Conservation (phyloP, 768 basidiomycete species). For the Leccinum rimulosum region DNA sequence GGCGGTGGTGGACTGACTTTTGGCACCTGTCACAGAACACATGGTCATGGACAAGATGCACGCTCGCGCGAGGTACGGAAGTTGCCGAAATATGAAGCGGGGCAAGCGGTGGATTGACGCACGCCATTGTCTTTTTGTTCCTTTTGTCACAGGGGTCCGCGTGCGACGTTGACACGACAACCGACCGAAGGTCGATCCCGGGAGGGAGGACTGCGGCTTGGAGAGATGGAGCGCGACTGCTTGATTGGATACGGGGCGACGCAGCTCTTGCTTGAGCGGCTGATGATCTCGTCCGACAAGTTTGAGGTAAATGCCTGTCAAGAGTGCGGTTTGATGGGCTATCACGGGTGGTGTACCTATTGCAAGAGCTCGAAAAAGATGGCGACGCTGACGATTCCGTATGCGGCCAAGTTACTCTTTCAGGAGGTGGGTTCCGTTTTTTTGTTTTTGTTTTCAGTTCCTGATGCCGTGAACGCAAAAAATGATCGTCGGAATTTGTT, state of each 20-base stretch:
- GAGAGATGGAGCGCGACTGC: conserved; percentile 99
- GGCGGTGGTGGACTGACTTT: conserved; percentile 12
- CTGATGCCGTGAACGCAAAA: not conserved
- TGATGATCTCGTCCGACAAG: conserved; percentile 99
- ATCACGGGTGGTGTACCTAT: conserved; percentile 95
- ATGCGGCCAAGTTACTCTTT: conserved; percentile 91
- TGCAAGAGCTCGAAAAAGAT: conserved; percentile 98
- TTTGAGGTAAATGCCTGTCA: conserved; percentile 97
- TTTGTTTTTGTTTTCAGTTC: not conserved
- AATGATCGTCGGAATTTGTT: not conserved
- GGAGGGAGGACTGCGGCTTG: conserved; percentile 93
- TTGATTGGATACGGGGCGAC: conserved; percentile 98
- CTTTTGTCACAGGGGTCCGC: conserved; percentile 67
- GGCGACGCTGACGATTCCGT: conserved; percentile 93
- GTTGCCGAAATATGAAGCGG: conserved; percentile 9
- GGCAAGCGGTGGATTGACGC: conserved; percentile 1
- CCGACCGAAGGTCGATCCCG: conserved; percentile 98
- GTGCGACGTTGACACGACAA: conserved; percentile 94
- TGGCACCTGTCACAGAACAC: conserved; percentile 56
- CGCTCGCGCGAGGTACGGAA: conserved; percentile 81
- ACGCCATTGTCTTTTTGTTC: not conserved
- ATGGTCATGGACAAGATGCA: conserved; percentile 99
- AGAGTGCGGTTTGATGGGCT: conserved; percentile 92
- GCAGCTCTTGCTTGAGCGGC: conserved; percentile 89
- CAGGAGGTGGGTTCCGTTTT: conserved; percentile 62